phyloP scores from a whole-genome alignment of 2,329 filamentous ascomycete genomes.

The Trichoderma lentiforme region DNA sequence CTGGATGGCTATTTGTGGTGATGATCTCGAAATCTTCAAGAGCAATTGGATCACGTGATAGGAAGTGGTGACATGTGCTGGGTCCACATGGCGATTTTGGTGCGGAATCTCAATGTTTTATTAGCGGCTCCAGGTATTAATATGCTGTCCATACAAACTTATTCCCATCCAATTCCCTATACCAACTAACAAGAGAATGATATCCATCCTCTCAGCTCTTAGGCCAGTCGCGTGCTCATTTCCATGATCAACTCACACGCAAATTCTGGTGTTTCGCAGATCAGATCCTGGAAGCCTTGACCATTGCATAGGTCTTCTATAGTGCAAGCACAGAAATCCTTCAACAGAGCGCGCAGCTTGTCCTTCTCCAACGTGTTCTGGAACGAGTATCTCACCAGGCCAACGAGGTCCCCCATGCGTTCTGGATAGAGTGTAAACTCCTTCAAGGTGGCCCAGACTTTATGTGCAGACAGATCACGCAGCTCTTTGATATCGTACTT shows the following conservation, averaged over 20 bases:
- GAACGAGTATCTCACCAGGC: background rate
- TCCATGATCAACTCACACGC: background rate
- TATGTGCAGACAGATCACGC: background rate
- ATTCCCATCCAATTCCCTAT: too few relatives aligned
- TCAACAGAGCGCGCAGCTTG: background rate
- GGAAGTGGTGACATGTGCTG: background rate
- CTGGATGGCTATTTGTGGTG: background rate
- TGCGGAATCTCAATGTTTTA: background rate
- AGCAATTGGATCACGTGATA: slow-evolving; percentile 11
- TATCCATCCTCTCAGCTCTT: too few relatives aligned
- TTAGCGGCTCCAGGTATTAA: too few relatives aligned
- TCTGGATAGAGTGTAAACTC: background rate
- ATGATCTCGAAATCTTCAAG: slow-evolving; percentile 13
- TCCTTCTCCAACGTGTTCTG: background rate
- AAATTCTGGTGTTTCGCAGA: background rate
- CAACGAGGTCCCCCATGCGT: background rate
- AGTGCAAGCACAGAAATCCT: background rate
- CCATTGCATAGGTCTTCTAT: background rate
- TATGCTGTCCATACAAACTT: too few relatives aligned
- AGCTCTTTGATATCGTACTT: background rate
- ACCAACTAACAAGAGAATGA: too few relatives aligned
- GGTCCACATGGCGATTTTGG: background rate
- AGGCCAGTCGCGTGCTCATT: background rate
- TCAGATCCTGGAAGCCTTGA: background rate
- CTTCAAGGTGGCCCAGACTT: background rate